Evolutionary conservation across 2,329 filamentous ascomycete species (phyloP), one percentile per base, ranked within the genome.

Genomic region (Mollisia scopiformis): DNA sequence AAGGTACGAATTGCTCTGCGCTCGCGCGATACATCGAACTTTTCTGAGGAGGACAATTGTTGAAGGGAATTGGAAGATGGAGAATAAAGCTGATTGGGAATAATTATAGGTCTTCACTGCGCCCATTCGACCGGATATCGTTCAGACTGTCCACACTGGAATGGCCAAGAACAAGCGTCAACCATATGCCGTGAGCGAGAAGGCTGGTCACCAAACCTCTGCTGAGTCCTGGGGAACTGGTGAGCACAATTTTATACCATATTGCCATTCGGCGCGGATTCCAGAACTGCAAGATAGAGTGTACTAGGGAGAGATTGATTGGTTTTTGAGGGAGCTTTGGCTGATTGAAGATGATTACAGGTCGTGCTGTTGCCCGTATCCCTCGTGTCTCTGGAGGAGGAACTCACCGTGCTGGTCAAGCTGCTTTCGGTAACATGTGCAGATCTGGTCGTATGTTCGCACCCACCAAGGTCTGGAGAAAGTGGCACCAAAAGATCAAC

Each of bases 131-230:
- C 91, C 93, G 77, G 95, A 99, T 84, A 97, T 99, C 80, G 95
- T 99, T 79, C 94, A 98, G 79, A 81, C 81, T 72, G 88, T 98
- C 76, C 95, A 99, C 90, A 96, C 92, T 77, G 95, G 95, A 77
- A 96, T 99, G 87, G 94, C 94, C 80, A 99, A 99, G 92, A 99
- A 99, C 90, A 97, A 96, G 90, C 91, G 95, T 81, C 95, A 99
- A 85, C 93, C 95, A 74, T 99, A 99, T 82, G 88, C 95, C 77
- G 95, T 99, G 87, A 97, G 93, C 90, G 94, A 98, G 91, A 99
- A 99, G 91, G 95, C 95, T 79, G 95, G 95, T 86, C 95, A 99
- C 86, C 95, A 99, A 87, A 99, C 95, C 79, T 97, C 92, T 83
- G 95, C 95, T 79, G 95, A 99, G 88, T 99, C 96, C 73, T 99